phyloP scores from a whole-genome alignment of 176 grass and related monocot genomes.

The Zoysia japonica region DNA sequence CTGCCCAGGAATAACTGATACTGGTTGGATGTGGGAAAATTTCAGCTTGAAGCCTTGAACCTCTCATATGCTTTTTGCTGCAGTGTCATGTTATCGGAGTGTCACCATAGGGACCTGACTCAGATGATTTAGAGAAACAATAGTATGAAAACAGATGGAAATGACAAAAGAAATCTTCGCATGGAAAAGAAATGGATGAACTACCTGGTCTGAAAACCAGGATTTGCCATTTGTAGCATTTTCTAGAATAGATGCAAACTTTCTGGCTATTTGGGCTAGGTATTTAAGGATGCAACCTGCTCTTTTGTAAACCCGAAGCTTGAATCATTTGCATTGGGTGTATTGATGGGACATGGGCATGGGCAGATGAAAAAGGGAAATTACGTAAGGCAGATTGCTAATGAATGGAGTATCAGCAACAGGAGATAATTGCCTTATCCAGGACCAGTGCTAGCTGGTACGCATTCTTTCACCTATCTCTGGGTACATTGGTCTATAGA shows the following conservation, averaged over 20 bases:
- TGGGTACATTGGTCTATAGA: neutral
- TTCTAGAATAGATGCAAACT: slow-evolving; percentile 24
- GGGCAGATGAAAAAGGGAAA: neutral
- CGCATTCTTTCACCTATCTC: neutral
- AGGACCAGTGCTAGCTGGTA: neutral
- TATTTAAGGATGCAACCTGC: neutral
- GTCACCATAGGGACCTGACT: neutral
- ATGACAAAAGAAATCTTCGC: slow-evolving; percentile 1
- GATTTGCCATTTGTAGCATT: slow-evolving; percentile 13
- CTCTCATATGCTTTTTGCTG: neutral
- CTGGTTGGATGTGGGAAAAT: neutral
- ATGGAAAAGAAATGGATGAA: slow-evolving; percentile 25
- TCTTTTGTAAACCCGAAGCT: neutral
- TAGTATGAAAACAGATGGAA: neutral
- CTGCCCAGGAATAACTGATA: slow-evolving; percentile 4
- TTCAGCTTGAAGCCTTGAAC: neutral
- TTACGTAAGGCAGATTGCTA: neutral
- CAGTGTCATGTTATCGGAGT: neutral
- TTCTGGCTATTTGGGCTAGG: slow-evolving; percentile 2
- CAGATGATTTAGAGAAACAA: neutral
- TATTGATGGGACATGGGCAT: neutral
- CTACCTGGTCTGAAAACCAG: slow-evolving; percentile 23
- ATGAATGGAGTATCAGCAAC: neutral
- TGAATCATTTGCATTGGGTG: slow-evolving; percentile 26
- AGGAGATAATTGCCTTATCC: neutral